Percentiles rank a stretch among this genome's conserved stretches.
These are phyloP conservation scores for Cryptosporidium parvum DNA, from an alignment of 169 alveolate species.

Conservation along the genomic window DNA sequence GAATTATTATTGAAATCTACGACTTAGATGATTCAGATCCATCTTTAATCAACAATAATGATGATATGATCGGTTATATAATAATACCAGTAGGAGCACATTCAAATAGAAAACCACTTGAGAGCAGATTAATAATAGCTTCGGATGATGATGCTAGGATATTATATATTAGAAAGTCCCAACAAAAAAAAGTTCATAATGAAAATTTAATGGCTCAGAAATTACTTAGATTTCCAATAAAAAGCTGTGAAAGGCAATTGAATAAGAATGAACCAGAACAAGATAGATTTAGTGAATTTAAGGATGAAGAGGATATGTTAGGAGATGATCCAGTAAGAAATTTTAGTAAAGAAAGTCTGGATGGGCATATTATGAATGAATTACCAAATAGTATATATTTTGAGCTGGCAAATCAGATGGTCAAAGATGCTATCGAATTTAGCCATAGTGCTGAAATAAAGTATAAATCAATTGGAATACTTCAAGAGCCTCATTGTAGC, in stretches of 20 bases:
- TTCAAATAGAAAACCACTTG: slow-evolving; percentile 62
- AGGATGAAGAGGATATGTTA: slow-evolving; percentile 7
- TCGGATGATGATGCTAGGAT: slow-evolving; percentile 48
- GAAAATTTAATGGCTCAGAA: slow-evolving; percentile 68
- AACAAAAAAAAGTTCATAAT: slow-evolving; percentile 42
- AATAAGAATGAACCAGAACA: neutral
- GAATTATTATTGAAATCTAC: slow-evolving; percentile 9
- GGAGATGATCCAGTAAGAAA: neutral
- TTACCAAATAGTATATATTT: slow-evolving; percentile 30
- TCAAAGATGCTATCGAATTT: slow-evolving; percentile 43
- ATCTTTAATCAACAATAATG: slow-evolving; percentile 14
- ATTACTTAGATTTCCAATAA: slow-evolving; percentile 57
- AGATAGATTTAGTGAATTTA: neutral
- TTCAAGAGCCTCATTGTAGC: slow-evolving; percentile 42
- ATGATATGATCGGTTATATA: slow-evolving; percentile 34
- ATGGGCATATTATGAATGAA: neutral
- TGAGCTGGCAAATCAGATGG: slow-evolving; percentile 46
- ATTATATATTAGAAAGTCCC: slow-evolving; percentile 59
- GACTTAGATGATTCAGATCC: slow-evolving; percentile 67
- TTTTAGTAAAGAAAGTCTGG: neutral
- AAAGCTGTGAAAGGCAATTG: neutral
- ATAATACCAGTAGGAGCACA: slow-evolving; percentile 57
- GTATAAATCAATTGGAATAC: slow-evolving; percentile 21
- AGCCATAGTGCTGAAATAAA: slow-evolving; percentile 41
- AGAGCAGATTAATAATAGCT: slow-evolving; percentile 24